These are phyloP conservation scores for Fonsecaea pedrosoi DNA, from an alignment of 2,329 filamentous ascomycete genomes.

Conservation along the genomic window DNA sequence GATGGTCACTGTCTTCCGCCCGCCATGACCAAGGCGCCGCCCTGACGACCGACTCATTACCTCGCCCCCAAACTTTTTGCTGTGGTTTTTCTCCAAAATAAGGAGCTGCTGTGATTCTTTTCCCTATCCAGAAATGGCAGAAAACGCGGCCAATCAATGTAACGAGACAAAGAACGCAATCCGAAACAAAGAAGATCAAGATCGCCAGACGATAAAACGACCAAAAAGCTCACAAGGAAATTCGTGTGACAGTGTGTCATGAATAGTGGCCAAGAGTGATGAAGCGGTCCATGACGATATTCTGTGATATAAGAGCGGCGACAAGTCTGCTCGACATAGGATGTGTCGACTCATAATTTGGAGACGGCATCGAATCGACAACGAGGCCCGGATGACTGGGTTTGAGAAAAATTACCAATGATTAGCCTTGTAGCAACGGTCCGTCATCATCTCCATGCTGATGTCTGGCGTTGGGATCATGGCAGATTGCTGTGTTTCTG, in stretches of 20 bases:
- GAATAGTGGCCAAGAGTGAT: background rate
- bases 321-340: background rate
- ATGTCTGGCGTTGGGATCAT: conserved; percentile 18
- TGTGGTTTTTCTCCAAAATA: background rate
- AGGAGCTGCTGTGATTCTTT: background rate
- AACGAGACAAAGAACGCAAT: background rate
- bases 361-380: background rate
- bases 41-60: conserved; percentile 5
- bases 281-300: background rate
- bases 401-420: background rate
- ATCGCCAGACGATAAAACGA: background rate
- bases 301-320: background rate
- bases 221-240: conserved; percentile 7
- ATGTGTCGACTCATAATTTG: background rate
- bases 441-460: conserved; percentile 25
- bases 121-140: background rate
- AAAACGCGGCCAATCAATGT: background rate
- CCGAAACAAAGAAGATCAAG: background rate
- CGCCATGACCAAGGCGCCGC: background rate
- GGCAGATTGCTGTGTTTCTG: conserved; percentile 7
- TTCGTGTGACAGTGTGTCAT: conserved; percentile 5
- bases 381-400: background rate
- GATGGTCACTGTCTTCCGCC: conserved; percentile 8
- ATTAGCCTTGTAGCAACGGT: conserved; percentile 10
- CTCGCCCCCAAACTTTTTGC: conserved; percentile 17